phyloP scores from a whole-genome alignment of 805 yeast species.

The Cyberlindnera galapagoensis region DNA sequence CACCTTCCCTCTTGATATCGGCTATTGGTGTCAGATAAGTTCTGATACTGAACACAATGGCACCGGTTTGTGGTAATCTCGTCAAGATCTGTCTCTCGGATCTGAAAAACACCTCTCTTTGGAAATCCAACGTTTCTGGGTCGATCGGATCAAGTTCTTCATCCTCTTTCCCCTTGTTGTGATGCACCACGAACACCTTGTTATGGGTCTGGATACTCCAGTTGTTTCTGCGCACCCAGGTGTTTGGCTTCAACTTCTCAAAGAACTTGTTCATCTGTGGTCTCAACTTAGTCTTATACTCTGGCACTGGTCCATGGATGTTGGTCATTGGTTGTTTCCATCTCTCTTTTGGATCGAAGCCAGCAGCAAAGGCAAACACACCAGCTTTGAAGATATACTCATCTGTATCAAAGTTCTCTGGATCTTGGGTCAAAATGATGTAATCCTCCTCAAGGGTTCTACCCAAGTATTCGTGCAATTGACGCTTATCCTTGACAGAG shows the following conservation, averaged over 20 bases:
- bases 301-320: conserved; percentile 71
- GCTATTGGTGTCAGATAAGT: conserved; percentile 52
- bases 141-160: conserved; percentile 27
- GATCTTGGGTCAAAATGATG: conserved; percentile 40
- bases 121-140: conserved; percentile 28
- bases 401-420: conserved; percentile 32
- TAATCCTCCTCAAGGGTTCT: conserved; percentile 32
- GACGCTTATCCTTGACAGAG: conserved; percentile 16
- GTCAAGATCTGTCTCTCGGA: conserved; percentile 55
- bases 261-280: conserved; percentile 65
- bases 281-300: conserved; percentile 48
- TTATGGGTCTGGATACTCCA: conserved; percentile 67
- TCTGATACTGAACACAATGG: conserved; percentile 45
- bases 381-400: conserved; percentile 57
- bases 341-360: conserved; percentile 57
- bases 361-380: conserved; percentile 60
- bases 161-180: conserved; percentile 32
- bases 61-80: conserved; percentile 41
- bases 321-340: conserved; percentile 47
- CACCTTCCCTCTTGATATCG: conserved; percentile 38
- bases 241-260: conserved; percentile 43
- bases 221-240: conserved; percentile 56
- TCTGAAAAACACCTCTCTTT: conserved; percentile 45
- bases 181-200: conserved; percentile 38
- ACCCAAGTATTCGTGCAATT: conserved; percentile 15